Base-by-base conservation (phyloP, 768 basidiomycete genomes). In the Omphalotus guepiniiformis region DNA sequence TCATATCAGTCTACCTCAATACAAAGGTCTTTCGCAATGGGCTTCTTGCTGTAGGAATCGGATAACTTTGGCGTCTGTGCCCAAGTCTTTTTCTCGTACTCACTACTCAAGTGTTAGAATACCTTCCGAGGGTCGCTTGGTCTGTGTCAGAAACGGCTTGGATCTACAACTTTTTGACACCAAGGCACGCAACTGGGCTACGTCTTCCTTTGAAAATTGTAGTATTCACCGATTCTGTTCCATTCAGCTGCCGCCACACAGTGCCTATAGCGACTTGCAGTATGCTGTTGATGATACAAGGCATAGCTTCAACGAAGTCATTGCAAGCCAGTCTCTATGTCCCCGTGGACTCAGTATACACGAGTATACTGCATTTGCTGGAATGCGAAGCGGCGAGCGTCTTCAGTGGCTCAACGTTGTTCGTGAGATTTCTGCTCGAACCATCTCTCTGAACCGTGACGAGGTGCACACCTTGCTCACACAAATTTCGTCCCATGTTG, bases 381-480 rank as follows among this genome's bases (percentile, higher is more conserved):
- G 64, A 40, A 51, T 80, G 28, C 73, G 79, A 4, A 65, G 70
- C 29, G 77, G 78, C 0, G 48, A 62, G 0, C 56, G 48, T 2
- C 51, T 80, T 0, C 78, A 80, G 40, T 79, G 76, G 78, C 56
- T 70, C 30, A 80, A 80, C 48, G 69, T 80, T 30, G 48, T 66
- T 11, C 66, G 71, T n/a, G 75, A 75, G 50, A 52, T 80, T n/a
- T 63, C 64, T 6, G 62, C 63, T 6, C 61, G 65, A 18, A 53
- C 55, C 0, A 51, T 81, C 45, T 66, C 63, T 7, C 71, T 81
- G 47, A 58, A 62, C 19, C 47, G 54, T 6, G 60, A 62, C 0
- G 71, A 69, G 15, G 70, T 80, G 0, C 65, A 75, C 48, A 45
- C 63, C 0, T 60, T 80, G 0, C 19, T 80, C 1, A 60, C 55